Evolutionary conservation across 768 basidiomycete species (phyloP).

Genomic region (Tulasnella sp.): DNA sequence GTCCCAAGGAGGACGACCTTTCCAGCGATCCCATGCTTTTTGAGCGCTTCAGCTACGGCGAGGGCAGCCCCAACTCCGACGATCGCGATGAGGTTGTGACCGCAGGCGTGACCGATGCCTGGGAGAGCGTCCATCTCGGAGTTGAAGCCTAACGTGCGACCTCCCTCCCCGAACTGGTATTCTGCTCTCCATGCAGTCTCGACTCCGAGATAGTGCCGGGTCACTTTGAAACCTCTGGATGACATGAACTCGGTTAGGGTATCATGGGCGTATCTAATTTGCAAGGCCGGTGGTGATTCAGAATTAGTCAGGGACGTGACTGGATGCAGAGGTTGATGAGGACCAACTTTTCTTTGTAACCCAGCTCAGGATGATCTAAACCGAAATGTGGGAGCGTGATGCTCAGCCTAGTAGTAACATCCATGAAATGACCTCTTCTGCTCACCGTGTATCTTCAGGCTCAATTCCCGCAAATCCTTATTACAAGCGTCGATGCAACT

Average conservation of each 20-base stretch:
- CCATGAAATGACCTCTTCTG: background rate
- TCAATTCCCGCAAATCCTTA: constrained; percentile 45
- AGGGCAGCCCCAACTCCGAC: constrained; percentile 60
- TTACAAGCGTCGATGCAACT: constrained; percentile 45
- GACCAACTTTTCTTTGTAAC: constrained; percentile 19
- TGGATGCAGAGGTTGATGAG: background rate
- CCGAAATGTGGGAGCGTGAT: constrained; percentile 18
- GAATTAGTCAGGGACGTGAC: background rate
- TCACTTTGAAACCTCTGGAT: constrained; percentile 53
- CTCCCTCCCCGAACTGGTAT: constrained; percentile 52
- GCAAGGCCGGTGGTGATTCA: background rate
- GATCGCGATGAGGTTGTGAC: constrained; percentile 76
- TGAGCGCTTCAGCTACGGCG: constrained; percentile 52
- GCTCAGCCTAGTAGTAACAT: background rate
- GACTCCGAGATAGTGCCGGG: constrained; percentile 43
- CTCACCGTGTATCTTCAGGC: constrained; percentile 62
- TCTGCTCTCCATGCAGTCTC: constrained; percentile 68
- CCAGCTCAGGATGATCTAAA: constrained; percentile 22
- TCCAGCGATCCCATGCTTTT: constrained; percentile 51
- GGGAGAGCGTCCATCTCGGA: constrained; percentile 66
- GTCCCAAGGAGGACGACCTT: constrained; percentile 66
- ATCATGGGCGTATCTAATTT: constrained; percentile 55
- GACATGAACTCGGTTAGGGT: constrained; percentile 55
- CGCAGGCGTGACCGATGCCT: constrained; percentile 39
- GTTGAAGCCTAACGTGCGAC: constrained; percentile 63